Percentiles rank a stretch among this genome's conserved stretches.
These are phyloP conservation scores for Murraya koenigii DNA, from an alignment of 345 rosid species.

Conservation along the genomic window DNA sequence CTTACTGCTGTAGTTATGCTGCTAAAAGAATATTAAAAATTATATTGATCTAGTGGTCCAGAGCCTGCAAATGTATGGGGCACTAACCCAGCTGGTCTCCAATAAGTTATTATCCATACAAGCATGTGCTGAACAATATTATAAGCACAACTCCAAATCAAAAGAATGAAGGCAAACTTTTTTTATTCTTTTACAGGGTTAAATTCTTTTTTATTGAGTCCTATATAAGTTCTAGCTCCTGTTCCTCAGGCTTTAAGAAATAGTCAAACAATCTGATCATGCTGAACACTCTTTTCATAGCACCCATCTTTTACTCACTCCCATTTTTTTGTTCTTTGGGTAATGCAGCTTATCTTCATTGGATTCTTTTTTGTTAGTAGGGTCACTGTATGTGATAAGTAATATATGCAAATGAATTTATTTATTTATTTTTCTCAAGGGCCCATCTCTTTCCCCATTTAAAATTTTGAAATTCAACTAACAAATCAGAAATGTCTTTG, in stretches of 20 bases:
- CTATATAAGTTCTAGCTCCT: neutral
- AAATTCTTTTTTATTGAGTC: constrained; percentile 1
- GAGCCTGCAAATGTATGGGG: neutral
- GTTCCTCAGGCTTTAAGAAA: neutral
- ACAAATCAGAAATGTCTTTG: neutral
- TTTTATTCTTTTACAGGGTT: neutral
- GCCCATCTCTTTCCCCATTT: neutral
- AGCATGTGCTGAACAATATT: constrained; percentile 11
- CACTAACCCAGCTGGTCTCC: neutral
- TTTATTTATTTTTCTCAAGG: neutral
- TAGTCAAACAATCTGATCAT: neutral
- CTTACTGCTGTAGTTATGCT: neutral
- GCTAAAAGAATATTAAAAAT: neutral
- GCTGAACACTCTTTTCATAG: neutral
- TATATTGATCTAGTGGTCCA: neutral
- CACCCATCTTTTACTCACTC: neutral
- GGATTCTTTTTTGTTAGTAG: constrained; percentile 5
- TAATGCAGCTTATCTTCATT: neutral
- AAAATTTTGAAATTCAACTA: neutral
- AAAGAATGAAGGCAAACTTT: neutral
- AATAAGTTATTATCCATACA: neutral
- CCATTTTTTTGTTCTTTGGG: no score
- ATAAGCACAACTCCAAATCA: neutral
- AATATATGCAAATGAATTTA: constrained; percentile 3
- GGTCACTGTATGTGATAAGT: neutral